Evolutionary conservation across 768 basidiomycete genomes (phyloP).

Genomic region (Psilocybe sp.): DNA sequence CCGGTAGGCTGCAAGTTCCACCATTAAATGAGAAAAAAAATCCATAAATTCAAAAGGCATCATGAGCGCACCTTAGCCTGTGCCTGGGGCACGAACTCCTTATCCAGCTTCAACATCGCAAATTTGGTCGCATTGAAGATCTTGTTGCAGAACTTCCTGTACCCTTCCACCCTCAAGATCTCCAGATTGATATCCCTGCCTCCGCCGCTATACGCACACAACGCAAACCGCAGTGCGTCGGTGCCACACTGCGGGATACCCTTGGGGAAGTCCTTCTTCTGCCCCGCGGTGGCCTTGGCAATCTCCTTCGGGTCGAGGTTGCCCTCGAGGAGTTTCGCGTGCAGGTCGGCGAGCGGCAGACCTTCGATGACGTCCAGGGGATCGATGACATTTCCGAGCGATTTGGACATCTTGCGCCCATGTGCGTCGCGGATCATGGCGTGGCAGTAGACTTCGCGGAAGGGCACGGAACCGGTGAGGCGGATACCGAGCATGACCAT

Average conservation of each 20-base stretch:
- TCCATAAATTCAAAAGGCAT: not conserved
- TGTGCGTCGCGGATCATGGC: slow-evolving; percentile 99
- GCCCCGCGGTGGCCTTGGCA: slow-evolving; percentile 83
- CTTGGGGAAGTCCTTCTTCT: slow-evolving; percentile 99
- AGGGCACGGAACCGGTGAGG: slow-evolving; percentile 89
- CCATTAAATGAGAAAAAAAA: not conserved
- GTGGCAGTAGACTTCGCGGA: slow-evolving; percentile 94
- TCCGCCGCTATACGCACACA: slow-evolving; percentile 91
- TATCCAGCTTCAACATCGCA: slow-evolving; percentile 96
- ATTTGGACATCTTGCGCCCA: slow-evolving; percentile 98
- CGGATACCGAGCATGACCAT: slow-evolving; percentile 93
- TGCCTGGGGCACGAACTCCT: slow-evolving; percentile 72
- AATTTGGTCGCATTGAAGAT: slow-evolving; percentile 99
- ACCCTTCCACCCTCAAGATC: slow-evolving; percentile 93
- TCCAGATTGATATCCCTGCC: slow-evolving; percentile 97
- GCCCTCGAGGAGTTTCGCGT: slow-evolving; percentile 83
- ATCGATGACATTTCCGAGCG: slow-evolving; percentile 96
- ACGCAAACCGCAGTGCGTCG: slow-evolving; percentile 91
- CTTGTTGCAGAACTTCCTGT: slow-evolving; percentile 99
- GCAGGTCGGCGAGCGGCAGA: slow-evolving; percentile 71
- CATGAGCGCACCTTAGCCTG: slow-evolving; percentile 52
- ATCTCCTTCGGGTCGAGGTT: slow-evolving; percentile 95
- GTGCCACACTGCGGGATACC: slow-evolving; percentile 99
- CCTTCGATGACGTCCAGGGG: slow-evolving; percentile 95
- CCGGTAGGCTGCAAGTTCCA: slow-evolving; percentile 66